Base-by-base conservation (phyloP, 805 yeast genomes). In the Wickerhamiella allomyrinae region DNA sequence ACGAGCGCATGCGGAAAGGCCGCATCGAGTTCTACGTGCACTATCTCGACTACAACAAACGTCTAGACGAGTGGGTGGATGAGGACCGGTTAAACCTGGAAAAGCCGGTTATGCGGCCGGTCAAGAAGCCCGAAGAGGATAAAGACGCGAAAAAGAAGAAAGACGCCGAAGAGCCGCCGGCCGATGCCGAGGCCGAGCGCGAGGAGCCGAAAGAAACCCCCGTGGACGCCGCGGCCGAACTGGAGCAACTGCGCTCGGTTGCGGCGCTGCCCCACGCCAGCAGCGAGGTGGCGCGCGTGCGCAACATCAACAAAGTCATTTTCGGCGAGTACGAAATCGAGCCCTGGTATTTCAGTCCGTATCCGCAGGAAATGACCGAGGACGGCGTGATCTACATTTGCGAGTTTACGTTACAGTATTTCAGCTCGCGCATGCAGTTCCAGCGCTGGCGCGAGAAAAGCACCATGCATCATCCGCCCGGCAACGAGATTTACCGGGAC, bases 281-380 rank as follows among this genome's bases (percentile, higher is more conserved):
- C 47, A 71, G 77, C 43, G 97, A 89, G 56, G 82, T 89, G 20
- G 86, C 97, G 0, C 70, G 91, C 43, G 95, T 91, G 37, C 72
- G 97, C 51, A 91, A 91, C 57, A 68, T 91, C 48, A 68, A 73
- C 37, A 71, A 74, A 42, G 74, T 91, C 5, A 79, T 84, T 3
- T 75, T 91, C 63, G 99, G 98, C 1, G 80, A 79, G 48, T 85
- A 77, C 59, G 81, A 82, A 51, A 85, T 91, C 41, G 99, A 91
- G 59, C 98, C 99, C 2, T 91, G 99, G 99, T 91, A 91, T 62
- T 91, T 91, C 56, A 82, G 95, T 1, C 97, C 99, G 1, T 91
- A 91, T 59, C 99, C 99, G 0, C 70, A 85, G 13, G 98, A 91
- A 57, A 70, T 86, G 43, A 85, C 96, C 0, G 97, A 91, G 53